These are phyloP conservation scores for Drosera spatulata DNA, from an alignment of 179 eudicot genomes.

Conservation along the genomic window DNA sequence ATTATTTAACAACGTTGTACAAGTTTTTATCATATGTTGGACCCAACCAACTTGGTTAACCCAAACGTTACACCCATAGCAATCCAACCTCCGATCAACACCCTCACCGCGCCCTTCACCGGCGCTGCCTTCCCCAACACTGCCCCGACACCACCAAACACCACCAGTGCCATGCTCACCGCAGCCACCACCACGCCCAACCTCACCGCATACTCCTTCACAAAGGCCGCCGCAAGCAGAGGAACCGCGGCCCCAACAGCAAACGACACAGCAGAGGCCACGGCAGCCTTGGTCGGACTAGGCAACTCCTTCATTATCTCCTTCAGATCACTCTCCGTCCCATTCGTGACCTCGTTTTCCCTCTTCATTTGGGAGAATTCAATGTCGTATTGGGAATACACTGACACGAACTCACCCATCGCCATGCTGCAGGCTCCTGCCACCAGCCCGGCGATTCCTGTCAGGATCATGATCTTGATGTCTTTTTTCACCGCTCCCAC, in stretches of 20 bases:
- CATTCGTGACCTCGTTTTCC: background rate
- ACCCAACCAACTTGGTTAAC: conserved; percentile 9
- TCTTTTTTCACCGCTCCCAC: conserved; percentile 18
- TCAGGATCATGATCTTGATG: conserved; percentile 14
- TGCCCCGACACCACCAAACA: conserved; percentile 11
- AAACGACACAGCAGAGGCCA: conserved; percentile 9
- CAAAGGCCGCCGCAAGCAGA: conserved; percentile 4
- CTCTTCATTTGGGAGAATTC: conserved; percentile 14
- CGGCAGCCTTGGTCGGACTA: conserved; percentile 7
- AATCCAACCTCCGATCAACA: conserved; percentile 9
- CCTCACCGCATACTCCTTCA: conserved; percentile 8
- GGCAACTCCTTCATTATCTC: conserved; percentile 6
- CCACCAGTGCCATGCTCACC: conserved; percentile 8
- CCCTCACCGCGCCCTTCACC: conserved; percentile 6
- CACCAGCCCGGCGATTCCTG: conserved; percentile 10
- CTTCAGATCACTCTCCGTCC: background rate
- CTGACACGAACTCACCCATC: conserved; percentile 10
- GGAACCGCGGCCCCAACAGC: conserved; percentile 6
- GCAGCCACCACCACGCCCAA: conserved; percentile 9
- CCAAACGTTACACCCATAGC: conserved; percentile 15
- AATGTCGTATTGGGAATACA: conserved; percentile 10
- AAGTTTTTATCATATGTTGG: background rate
- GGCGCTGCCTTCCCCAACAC: conserved; percentile 9
- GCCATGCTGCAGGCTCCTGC: conserved; percentile 24
- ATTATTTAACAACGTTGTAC: no score